Evolutionary conservation across 768 basidiomycete species (phyloP), one percentile per base, ranked within the genome.

Genomic region (Leccinum rimulosum): DNA sequence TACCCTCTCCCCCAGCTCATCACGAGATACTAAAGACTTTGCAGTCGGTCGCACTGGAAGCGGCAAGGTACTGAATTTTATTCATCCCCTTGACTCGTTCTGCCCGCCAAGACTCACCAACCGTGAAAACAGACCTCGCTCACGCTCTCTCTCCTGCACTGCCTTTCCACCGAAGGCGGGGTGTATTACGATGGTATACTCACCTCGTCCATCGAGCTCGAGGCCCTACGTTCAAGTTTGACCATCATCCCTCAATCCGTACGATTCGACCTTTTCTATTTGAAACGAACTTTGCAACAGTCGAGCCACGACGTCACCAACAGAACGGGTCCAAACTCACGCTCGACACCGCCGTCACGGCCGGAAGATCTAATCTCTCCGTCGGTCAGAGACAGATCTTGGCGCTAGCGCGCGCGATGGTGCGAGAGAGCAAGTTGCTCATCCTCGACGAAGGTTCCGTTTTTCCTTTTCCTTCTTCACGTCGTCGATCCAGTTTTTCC

Each of bases 141-240:
- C n/a, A n/a, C n/a, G n/a, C n/a, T n/a, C n/a, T n/a, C n/a, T n/a
- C n/a, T n/a, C 6, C 70, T 85, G 4, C 75, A 82, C 0, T 76
- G 82, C 68, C 79, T 85, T 35, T 71, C 74, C 11, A 82, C 80
- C 1, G 73, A 77, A 14, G 83, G 84, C 3, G 69, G 72, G n/a
- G 80, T 86, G 0, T 73, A 73, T 54, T 85, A 82, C 56, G 86
- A 88, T 61, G 84, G 82, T 9, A 61, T 81, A 28, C 72, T 74
- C 22, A 84, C 80, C 0, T 69, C 74, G 43, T 69, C 70, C 9
- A 68, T 86, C 60, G 85, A 85, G 62, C 73, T 88, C 12, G 79
- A 86, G 61, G 77, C 75, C 7, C 71, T 88, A 49, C 75, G 87
- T 47, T 76, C 79, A 2, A 81, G 78, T 57, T 80, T 89, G 56